Evolutionary conservation across 805 yeast genomes (phyloP).

Genomic region (Metschnikowia gruessii): DNA sequence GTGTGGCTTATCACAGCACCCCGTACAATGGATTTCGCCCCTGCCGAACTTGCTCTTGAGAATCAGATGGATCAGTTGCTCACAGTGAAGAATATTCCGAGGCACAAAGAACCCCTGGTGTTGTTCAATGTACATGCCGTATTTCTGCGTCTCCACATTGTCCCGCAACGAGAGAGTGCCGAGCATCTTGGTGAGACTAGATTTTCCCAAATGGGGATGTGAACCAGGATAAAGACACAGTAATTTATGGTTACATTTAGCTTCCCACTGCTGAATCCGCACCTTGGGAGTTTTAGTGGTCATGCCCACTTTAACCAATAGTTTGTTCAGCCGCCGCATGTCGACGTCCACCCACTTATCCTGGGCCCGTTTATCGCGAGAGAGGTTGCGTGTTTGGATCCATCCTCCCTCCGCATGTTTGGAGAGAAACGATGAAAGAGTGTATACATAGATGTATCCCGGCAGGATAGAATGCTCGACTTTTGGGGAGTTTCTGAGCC

Average conservation of each 20-base stretch:
- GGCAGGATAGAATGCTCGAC: slow-evolving; percentile 13
- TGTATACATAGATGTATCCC: slow-evolving; percentile 52
- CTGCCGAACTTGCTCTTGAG: slow-evolving; percentile 43
- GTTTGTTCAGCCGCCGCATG: slow-evolving; percentile 34
- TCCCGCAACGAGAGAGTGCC: slow-evolving; percentile 7
- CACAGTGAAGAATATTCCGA: slow-evolving; percentile 34
- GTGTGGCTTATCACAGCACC: slow-evolving; percentile 30
- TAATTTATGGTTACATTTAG: slow-evolving; percentile 48
- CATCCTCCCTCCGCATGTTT: slow-evolving; percentile 30
- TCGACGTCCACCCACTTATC: slow-evolving; percentile 35
- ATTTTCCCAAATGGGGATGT: slow-evolving; percentile 8
- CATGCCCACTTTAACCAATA: slow-evolving; percentile 52
- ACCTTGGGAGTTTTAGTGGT: slow-evolving; percentile 45
- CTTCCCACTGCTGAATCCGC: slow-evolving; percentile 51
- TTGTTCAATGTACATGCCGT: slow-evolving; percentile 20
- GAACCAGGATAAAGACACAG: slow-evolving; percentile 35
- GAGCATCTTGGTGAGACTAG: slow-evolving; percentile 10
- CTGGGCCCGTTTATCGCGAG: slow-evolving; percentile 14
- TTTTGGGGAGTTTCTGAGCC: slow-evolving; percentile 7
- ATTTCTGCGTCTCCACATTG: background rate
- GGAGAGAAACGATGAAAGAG: slow-evolving; percentile 39
- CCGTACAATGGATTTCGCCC: slow-evolving; percentile 48
- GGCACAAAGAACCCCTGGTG: slow-evolving; percentile 37
- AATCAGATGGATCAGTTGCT: slow-evolving; percentile 39
- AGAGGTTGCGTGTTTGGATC: slow-evolving; percentile 37